Percentiles rank a stretch among this genome's conserved stretches.
Conservation (phyloP, 2,329 filamentous ascomycete species). For the Fusarium siculi region DNA sequence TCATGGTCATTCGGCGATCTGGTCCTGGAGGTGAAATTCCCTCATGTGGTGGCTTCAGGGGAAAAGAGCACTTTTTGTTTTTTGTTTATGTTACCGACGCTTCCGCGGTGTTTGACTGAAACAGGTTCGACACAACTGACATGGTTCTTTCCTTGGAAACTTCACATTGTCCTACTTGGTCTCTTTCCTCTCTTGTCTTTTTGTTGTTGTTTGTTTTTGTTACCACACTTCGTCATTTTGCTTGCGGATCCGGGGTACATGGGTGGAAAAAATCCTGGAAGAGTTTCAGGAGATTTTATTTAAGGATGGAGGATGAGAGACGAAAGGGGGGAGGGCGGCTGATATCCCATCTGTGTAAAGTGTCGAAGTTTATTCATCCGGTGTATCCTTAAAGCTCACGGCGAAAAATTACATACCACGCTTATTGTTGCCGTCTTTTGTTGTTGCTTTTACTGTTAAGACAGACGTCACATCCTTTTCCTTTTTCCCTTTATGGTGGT, state of each 20-base stretch:
- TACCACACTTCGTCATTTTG: conserved; percentile 24
- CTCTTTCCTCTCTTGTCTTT: conserved; percentile 32
- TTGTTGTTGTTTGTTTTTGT: conserved; percentile 3
- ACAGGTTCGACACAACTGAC: conserved; percentile 25
- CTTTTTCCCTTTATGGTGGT: conserved; percentile 2
- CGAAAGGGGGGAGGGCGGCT: neutral
- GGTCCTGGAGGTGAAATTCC: conserved; percentile 46
- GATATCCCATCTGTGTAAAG: conserved; percentile 36
- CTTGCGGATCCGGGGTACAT: conserved; percentile 24
- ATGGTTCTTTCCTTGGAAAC: conserved; percentile 27
- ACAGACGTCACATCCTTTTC: conserved; percentile 4
- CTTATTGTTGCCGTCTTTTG: conserved; percentile 25
- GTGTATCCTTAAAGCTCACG: conserved; percentile 43
- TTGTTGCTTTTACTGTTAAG: conserved; percentile 30
- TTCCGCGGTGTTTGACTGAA: conserved; percentile 30
- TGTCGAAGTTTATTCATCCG: conserved; percentile 35
- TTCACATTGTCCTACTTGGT: conserved; percentile 19
- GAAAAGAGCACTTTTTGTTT: conserved; percentile 47
- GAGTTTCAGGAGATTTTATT: conserved; percentile 18
- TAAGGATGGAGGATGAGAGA: conserved; percentile 28
- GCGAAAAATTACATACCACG: conserved; percentile 47
- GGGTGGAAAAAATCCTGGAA: conserved; percentile 17
- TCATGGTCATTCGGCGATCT: conserved; percentile 55
- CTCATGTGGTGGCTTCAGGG: conserved; percentile 47
- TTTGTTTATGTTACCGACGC: conserved; percentile 34